Conservation (phyloP, 768 basidiomycete species). For the Lactarius akahatsu region DNA sequence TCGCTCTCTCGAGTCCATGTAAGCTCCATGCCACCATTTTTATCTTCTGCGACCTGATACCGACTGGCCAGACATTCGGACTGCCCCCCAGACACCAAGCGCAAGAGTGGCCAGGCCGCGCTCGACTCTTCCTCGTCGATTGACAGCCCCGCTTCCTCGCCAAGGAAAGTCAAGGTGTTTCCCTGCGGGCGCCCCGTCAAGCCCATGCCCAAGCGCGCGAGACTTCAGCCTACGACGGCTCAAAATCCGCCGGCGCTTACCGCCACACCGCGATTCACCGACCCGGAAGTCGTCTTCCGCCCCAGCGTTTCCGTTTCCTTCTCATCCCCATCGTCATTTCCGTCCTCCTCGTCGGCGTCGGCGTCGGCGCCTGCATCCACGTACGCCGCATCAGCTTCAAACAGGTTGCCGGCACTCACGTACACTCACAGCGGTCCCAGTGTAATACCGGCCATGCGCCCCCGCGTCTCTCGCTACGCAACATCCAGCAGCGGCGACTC, state of each 20-base stretch:
- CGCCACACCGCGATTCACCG: not conserved
- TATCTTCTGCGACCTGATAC: not conserved
- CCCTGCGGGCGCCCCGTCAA: not conserved
- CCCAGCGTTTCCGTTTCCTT: not conserved
- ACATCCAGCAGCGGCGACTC: not conserved
- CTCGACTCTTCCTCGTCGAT: conserved; percentile 13
- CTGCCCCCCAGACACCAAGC: not conserved
- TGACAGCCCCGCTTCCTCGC: not conserved
- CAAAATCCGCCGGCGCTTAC: not conserved
- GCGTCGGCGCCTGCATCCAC: not conserved
- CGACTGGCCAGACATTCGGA: not conserved
- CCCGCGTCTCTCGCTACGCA: not conserved
- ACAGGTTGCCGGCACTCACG: not conserved
- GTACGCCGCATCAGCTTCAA: not conserved
- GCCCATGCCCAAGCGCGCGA: conserved; percentile 13
- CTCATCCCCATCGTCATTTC: not conserved
- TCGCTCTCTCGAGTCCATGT: not conserved
- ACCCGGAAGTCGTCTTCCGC: not conserved
- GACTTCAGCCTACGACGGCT: not conserved
- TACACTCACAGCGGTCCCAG: not conserved
- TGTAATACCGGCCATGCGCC: not conserved
- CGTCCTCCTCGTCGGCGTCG: not conserved
- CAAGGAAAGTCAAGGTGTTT: not conserved
- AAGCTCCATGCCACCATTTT: not conserved
- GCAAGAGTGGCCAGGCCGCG: conserved; percentile 15